Evolutionary conservation across 2,329 filamentous ascomycete genomes (phyloP), one percentile per base, ranked within the genome.

Genomic region (Byssothecium circinans): DNA sequence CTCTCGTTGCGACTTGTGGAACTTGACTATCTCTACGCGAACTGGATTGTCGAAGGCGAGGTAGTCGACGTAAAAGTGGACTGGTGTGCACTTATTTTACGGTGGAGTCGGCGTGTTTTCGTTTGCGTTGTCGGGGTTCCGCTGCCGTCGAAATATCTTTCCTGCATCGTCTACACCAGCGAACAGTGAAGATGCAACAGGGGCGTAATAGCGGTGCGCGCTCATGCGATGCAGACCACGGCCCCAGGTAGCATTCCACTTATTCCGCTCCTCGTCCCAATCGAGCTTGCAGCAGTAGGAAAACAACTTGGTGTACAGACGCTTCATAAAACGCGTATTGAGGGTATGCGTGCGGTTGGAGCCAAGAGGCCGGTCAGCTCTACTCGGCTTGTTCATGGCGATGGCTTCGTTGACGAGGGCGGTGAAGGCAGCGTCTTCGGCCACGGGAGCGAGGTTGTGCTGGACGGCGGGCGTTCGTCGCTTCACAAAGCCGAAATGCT

Each of bases 291-390:
- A 74, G 57, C 72, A 74, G 45, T 74, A 65, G 2, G 50, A 51
- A 42, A 78, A 72, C 6, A 79, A 58, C 19, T 60, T 62, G 4
- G 61, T 54, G 66, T 76, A 80, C 14, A 79, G 50, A 25, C 75
- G 67, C 43, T 64, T 64, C 77, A 80, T 78, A 46, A 69, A 73
- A 8, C 74, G 69, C 10, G 62, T 50, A 2, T 69, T 77, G 27
- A 79, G 63, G n/a, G 41, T 50, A 43, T 74, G 72, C 1, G 67
- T 68, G 2, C 60, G 52, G 4, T 61, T 38, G 18, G 53, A 48
- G 35, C 59, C 62, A 20, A 50, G 50, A 1, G 58, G 61, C 33
- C 37, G 54, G 35, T 65, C 50, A 46, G 58, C 64, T 20, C 57
- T 58, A 49, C 50, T 64, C 4, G 55, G 64, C 43, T 62, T 68